A percentile compares a stretch with the other conserved stretches of the same genome.
These are phyloP conservation scores for Nissolia schottii DNA, from an alignment of 306 rosid species.

Conservation along the genomic window DNA sequence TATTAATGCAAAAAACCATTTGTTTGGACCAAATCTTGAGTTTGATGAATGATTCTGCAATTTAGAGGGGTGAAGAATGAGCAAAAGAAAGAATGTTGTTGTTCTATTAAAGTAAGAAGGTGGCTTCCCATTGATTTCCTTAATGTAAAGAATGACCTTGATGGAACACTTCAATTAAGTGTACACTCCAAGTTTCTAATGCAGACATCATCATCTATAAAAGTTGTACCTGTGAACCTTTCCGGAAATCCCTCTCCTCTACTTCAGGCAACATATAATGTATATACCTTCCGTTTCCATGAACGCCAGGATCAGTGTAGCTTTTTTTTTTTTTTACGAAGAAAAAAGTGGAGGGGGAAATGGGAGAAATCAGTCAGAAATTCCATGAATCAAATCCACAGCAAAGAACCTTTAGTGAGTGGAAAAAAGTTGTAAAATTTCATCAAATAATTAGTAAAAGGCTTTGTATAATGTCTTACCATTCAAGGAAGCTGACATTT, in stretches of 20 bases:
- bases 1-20: not conserved
- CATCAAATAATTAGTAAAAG: not conserved
- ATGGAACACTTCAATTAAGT: constrained; percentile 1
- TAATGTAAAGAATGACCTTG: not conserved
- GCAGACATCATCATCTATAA: constrained; percentile 6
- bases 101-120: too few species aligned
- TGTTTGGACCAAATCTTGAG: constrained; percentile 7
- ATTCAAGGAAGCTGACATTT: constrained; percentile 83
- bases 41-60: constrained; percentile 1
- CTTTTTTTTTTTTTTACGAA: constrained; percentile 25
- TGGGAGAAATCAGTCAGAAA: constrained; percentile 7
- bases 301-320: constrained; percentile 77
- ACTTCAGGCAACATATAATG: constrained; percentile 88
- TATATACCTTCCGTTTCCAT: constrained; percentile 85
- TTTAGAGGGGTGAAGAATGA: not conserved
- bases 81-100: not conserved
- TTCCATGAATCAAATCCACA: not conserved
- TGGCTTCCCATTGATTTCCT: too few species aligned
- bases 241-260: constrained; percentile 59
- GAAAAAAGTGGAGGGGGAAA: not conserved
- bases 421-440: constrained; percentile 9
- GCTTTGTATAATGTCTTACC: constrained; percentile 44
- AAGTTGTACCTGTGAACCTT: constrained; percentile 83
- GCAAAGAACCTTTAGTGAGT: constrained; percentile 14
- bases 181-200: not conserved